These are phyloP conservation scores for Lithohypha guttulata DNA, from an alignment of 2,329 filamentous ascomycete species.

Conservation along the genomic window DNA sequence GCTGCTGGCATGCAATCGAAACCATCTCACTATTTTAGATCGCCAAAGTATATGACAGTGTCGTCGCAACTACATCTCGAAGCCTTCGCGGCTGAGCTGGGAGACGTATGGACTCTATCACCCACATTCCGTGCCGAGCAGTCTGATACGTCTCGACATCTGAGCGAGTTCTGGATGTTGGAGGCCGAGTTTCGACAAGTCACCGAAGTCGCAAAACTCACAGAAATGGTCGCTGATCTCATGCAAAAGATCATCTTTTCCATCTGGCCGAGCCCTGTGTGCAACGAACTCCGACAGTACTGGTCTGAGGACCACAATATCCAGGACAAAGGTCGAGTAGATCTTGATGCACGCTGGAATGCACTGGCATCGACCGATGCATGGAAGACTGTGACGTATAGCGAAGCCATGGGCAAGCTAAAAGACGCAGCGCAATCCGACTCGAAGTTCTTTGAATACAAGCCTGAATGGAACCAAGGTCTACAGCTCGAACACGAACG, in stretches of 20 bases:
- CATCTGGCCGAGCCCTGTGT: constrained; percentile 26
- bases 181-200: constrained; percentile 76
- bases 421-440: constrained; percentile 44
- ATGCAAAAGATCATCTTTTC: constrained; percentile 37
- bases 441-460: constrained; percentile 49
- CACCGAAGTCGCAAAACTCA: constrained; percentile 57
- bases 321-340: constrained; percentile 16
- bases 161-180: constrained; percentile 98
- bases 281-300: constrained; percentile 43
- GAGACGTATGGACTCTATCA: constrained; percentile 85
- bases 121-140: constrained; percentile 89
- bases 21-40: constrained; percentile 60
- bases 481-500: constrained; percentile 89
- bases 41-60: constrained; percentile 89
- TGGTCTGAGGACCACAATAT: constrained; percentile 15
- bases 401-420: constrained; percentile 61
- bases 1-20: constrained; percentile 20
- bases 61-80: constrained; percentile 92
- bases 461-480: constrained; percentile 59
- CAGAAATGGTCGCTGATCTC: constrained; percentile 71
- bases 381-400: constrained; percentile 80
- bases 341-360: constrained; percentile 7
- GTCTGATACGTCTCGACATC: constrained; percentile 83
- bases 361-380: constrained; percentile 36
- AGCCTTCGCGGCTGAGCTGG: constrained; percentile 75